These are phyloP conservation scores for Adiantum capillusveneris DNA, from an alignment of 75 land plant genomes.

Conservation along the genomic window DNA sequence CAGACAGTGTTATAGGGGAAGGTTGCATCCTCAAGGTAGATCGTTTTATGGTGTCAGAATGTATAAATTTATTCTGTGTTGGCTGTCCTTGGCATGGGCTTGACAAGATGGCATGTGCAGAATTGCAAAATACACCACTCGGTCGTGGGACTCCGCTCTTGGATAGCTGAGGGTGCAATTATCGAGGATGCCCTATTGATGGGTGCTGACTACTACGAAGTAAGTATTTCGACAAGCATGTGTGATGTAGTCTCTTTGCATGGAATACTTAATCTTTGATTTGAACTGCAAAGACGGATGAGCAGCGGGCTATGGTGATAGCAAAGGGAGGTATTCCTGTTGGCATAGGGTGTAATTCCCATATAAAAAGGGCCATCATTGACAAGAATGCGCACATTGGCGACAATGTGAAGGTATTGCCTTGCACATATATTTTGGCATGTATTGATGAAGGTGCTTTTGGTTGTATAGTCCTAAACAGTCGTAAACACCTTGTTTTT, in stretches of 20 bases:
- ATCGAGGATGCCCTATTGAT: conserved; percentile 87
- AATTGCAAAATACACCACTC: conserved; percentile 96
- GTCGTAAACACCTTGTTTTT: not conserved
- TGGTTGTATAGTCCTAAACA: not conserved
- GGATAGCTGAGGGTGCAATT: conserved; percentile 93
- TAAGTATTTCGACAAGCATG: too few species aligned
- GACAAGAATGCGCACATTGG: conserved; percentile 99
- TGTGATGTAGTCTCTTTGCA: not conserved
- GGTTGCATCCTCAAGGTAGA: conserved; percentile 68
- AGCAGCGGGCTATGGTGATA: conserved; percentile 60
- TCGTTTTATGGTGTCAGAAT: too few species aligned
- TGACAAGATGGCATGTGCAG: conserved; percentile 22
- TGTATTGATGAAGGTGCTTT: too few species aligned
- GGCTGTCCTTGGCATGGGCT: too few species aligned
- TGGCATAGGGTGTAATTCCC: conserved; percentile 87
- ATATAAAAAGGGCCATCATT: conserved; percentile 92
- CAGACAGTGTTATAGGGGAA: conserved; percentile 77
- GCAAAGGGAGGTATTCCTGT: conserved; percentile 89
- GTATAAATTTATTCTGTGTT: too few species aligned
- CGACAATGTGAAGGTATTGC: conserved; percentile 79
- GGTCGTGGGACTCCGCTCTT: conserved; percentile 91
- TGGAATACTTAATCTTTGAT: not conserved
- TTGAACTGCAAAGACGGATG: conserved; percentile 57
- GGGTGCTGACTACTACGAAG: conserved; percentile 99
- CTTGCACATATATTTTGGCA: too few species aligned